Evolutionary conservation across 495 filamentous ascomycete genomes (phyloP), one percentile per base, ranked within the genome.

Genomic region (Aspergillus ellipticus): DNA sequence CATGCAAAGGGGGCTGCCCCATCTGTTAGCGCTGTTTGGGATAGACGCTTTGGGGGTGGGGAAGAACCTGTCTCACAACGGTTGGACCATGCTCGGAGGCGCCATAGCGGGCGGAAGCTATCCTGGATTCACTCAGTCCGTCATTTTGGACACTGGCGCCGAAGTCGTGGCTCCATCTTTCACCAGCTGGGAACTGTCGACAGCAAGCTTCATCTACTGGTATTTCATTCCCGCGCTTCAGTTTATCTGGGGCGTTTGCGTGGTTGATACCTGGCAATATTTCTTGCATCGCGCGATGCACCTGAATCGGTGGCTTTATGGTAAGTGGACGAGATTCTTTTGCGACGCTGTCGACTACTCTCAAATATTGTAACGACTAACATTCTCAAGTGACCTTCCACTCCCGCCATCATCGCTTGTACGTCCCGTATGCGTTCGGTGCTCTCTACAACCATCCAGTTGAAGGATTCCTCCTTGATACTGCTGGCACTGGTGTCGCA

Each of bases 201-300:
- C 84, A 26, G 93, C 89, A 9, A 83, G 85, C 60, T 77, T 81
- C 42, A 80, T 95, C 57, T 96, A 96, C 77, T 89, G 86, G 82
- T 73, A 85, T 52, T 67, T 89, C 21, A 76, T 96, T 42, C 94
- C 94, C 2, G 76, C 75, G 15, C 49, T 90, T 42, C 91, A 96
- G 69, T 83, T 96, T 62, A 70, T 80, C 55, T 52, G 88, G 29
- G 94, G 85, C 31, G 81, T 92, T 59, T 74, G 79, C 55, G 70
- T 89, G 55, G 79, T 96, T 56, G 94, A 98, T 74, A 95, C 91
- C 31, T 96, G 92, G 90, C 91, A 98, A 63, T 98, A 98, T 76
- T 96, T 96, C 73, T 79, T 88, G 66, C 94, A 98, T 75, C 88
- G 94, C 22, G 83, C 83, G 37, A 96, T 97, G 91, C 94, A 98